phyloP scores from a whole-genome alignment of 306 rosid genomes.

The Pterocarpus macrocarpus region DNA sequence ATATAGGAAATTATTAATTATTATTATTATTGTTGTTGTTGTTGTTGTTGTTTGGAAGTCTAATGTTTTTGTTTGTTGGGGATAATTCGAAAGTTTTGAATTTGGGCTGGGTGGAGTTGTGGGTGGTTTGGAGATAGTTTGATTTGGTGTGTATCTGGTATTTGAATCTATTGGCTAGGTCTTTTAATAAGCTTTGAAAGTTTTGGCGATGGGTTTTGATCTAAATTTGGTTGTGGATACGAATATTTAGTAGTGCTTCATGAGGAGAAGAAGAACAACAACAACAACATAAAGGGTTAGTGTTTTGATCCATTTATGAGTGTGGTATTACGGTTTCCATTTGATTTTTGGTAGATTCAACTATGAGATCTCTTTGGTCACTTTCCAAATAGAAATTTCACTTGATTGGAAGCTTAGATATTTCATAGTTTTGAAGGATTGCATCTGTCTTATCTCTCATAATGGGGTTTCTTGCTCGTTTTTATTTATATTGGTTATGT shows the following conservation, averaged over 20 bases:
- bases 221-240: conserved; percentile 18
- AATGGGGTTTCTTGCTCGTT: background rate
- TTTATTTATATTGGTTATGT: background rate
- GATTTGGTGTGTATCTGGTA: background rate
- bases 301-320: conserved; percentile 15
- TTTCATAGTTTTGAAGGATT: conserved; percentile 9
- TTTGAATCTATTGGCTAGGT: background rate
- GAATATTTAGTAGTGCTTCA: background rate
- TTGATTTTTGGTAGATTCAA: conserved; percentile 24
- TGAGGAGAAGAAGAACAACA: conserved; percentile 19
- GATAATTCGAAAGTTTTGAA: conserved; percentile 30
- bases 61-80: conserved; percentile 17
- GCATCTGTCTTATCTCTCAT: conserved; percentile 3
- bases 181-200: conserved; percentile 16
- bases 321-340: background rate
- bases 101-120: conserved; percentile 11
- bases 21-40: background rate
- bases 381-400: conserved; percentile 22
- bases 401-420: conserved; percentile 10
- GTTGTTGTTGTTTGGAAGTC: too few relatives aligned
- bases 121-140: conserved; percentile 19
- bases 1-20: background rate
- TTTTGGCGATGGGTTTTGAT: conserved; percentile 13
- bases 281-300: background rate
- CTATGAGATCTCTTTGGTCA: conserved; percentile 26